Evolutionary conservation across 371 early-diverging fungal species (phyloP).

Genomic region (Rhizopus delemar): DNA sequence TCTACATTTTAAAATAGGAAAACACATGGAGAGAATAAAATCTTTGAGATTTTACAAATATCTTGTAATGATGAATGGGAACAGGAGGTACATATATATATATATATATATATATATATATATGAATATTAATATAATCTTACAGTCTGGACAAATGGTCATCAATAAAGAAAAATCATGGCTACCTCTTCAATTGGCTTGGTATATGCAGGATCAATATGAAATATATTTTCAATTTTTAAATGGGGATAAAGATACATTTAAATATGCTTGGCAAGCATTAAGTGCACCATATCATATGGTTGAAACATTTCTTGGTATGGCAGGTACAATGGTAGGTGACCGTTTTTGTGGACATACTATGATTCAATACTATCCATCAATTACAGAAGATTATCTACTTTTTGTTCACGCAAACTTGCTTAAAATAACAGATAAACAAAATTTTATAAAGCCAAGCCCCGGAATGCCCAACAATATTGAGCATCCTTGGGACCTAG

Average conservation of each 20-base stretch:
- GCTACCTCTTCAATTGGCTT: conserved; percentile 44
- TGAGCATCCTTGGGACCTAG: conserved; percentile 40
- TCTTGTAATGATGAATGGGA: conserved; percentile 49
- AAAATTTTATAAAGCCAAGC: conserved; percentile 23
- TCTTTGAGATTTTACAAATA: conserved; percentile 41
- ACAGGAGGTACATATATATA: conserved; percentile 36
- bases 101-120: background rate
- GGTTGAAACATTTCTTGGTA: conserved; percentile 41
- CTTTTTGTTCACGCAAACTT: conserved; percentile 50
- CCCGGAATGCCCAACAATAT: background rate
- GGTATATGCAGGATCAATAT: conserved; percentile 46
- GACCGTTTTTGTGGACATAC: conserved; percentile 48
- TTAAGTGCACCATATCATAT: conserved; percentile 37
- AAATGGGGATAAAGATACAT: conserved; percentile 54
- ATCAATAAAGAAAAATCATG: conserved; percentile 41
- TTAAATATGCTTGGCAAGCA: conserved; percentile 51
- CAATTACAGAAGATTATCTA: conserved; percentile 13
- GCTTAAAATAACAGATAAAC: conserved; percentile 40
- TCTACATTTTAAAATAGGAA: conserved; percentile 27
- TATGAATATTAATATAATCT: background rate
- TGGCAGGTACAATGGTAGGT: conserved; percentile 39
- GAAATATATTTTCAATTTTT: conserved; percentile 48
- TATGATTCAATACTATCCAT: conserved; percentile 43
- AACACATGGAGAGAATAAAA: conserved; percentile 47
- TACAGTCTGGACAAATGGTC: conserved; percentile 50